Evolutionary conservation across 129 eudicot genomes (phyloP).

Genomic region (Helianthus annuus): DNA sequence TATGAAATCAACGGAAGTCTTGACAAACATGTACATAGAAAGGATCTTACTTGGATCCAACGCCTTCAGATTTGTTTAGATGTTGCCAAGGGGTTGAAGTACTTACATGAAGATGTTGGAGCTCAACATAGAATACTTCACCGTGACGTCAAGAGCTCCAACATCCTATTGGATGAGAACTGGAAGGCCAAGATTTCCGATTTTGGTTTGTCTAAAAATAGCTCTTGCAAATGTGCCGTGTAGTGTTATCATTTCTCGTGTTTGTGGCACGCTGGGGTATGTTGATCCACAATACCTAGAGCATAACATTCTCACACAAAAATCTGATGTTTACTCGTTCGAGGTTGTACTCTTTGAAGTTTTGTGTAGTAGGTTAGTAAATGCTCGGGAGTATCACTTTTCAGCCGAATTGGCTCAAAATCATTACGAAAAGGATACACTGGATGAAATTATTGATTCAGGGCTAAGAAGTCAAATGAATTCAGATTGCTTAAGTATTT

Average conservation of each 20-base stretch:
- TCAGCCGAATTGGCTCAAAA: background rate
- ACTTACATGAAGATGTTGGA: conserved; percentile 17
- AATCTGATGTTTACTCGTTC: conserved; percentile 19
- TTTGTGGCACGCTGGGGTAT: conserved; percentile 21
- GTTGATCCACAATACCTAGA: conserved; percentile 21
- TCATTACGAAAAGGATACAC: background rate
- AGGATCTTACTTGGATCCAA: conserved; percentile 18
- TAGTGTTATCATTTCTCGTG: background rate
- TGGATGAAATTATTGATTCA: conserved; percentile 12
- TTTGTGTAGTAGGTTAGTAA: conserved; percentile 12
- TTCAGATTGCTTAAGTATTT: background rate
- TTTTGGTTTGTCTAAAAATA: conserved; percentile 28
- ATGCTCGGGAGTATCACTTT: background rate
- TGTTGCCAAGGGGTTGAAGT: conserved; percentile 19
- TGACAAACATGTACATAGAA: background rate
- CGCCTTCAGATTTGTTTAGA: conserved; percentile 20
- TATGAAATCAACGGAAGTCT: conserved; percentile 18
- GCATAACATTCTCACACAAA: conserved; percentile 10
- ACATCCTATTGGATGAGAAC: conserved; percentile 19
- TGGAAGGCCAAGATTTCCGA: conserved; percentile 20
- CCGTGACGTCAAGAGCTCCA: conserved; percentile 22
- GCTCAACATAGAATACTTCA: conserved; percentile 10
- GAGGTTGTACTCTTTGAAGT: conserved; percentile 27
- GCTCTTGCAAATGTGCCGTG: conserved; percentile 13
- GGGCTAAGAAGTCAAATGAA: conserved; percentile 9